Base-by-base conservation (phyloP, 2,329 filamentous ascomycete species). In the Leptodontidium sp. region DNA sequence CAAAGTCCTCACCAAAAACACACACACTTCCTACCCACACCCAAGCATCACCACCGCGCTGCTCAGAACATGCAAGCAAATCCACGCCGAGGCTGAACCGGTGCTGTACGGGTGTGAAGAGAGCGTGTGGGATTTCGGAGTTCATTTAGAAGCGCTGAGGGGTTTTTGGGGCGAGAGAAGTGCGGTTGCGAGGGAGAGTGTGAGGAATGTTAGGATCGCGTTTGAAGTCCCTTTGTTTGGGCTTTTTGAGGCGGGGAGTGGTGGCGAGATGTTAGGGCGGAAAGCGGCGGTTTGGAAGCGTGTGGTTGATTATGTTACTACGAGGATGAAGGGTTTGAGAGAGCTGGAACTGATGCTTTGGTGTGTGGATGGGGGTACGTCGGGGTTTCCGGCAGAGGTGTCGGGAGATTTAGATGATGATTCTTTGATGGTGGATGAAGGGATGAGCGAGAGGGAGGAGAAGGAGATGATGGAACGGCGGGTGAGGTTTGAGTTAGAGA, bases 281-380 rank as follows among this genome's bases (percentile, higher is more conserved):
- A 29, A 62, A 6, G 72, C 73, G 66, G 61, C 15, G 26, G 29
- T 50, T n/a, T 77, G 75, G 75, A 26, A 53, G 9, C 40, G n/a
- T n/a, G 29, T 74, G 11, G 74, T 72, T 38, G 24, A 26, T 4
- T 73, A 67, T 62, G 4, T 75, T 1, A 58, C 29, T 21, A 45
- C 58, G 4, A 66, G 73, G 24, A 21, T 75, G 38, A 32, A 1
- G 1, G 66, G 68, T 8, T 49, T 76, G 47, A 61, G 58, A 47
- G 49, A 21, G 11, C 14, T 78, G 1, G 74, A 77, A 68, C 62
- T 77, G 24, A 75, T 68, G 26, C 35, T 77, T 47, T 77, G 76
- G 75, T 68, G 68, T 29, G 40, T 47, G 15, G 50, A 45, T n/a
- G 61, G 68, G 17, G 58, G 15, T 26, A 4, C 21, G 17, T 6